Percentiles rank a stretch among this genome's conserved stretches.
Conservation (phyloP, 2,329 filamentous ascomycete species). For the Aphanoascus verrucosus region DNA sequence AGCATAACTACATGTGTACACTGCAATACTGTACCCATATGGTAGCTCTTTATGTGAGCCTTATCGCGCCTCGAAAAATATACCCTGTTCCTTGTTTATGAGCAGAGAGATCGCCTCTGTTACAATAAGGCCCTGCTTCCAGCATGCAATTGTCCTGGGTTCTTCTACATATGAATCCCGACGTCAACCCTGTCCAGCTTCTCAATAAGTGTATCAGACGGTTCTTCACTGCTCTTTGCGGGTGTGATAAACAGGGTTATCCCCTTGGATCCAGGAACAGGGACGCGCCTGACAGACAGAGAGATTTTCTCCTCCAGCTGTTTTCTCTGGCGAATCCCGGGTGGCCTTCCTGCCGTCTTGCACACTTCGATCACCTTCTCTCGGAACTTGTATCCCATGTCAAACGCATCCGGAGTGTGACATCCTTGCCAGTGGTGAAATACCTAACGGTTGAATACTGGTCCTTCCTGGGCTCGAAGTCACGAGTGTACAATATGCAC, state of each 20-base stretch:
- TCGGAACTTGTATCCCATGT: slow-evolving; percentile 51
- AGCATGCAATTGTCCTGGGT: slow-evolving; percentile 54
- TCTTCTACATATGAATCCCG: slow-evolving; percentile 59
- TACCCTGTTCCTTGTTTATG: too few relatives aligned
- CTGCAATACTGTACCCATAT: too few relatives aligned
- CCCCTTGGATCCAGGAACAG: slow-evolving; percentile 70
- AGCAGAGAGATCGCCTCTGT: background rate
- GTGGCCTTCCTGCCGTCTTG: slow-evolving; percentile 74
- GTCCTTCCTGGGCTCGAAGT: slow-evolving; percentile 57
- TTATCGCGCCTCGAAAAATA: too few relatives aligned
- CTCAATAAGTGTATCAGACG: slow-evolving; percentile 55
- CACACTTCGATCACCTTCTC: slow-evolving; percentile 78
- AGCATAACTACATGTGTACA: too few relatives aligned
- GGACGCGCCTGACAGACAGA: slow-evolving; percentile 67
- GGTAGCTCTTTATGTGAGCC: too few relatives aligned
- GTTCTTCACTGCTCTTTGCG: slow-evolving; percentile 57
- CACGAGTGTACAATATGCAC: slow-evolving; percentile 45
- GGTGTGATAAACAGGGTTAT: slow-evolving; percentile 67
- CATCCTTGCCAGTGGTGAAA: slow-evolving; percentile 58
- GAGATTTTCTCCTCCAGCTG: slow-evolving; percentile 61
- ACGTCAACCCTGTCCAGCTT: slow-evolving; percentile 68
- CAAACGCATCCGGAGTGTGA: slow-evolving; percentile 71
- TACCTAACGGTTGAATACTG: slow-evolving; percentile 55
- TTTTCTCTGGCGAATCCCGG: slow-evolving; percentile 58
- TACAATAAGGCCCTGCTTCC: slow-evolving; percentile 11